Percentiles rank a stretch among this genome's conserved stretches.
Evolutionary conservation across 371 early-diverging fungal species (phyloP).

Genomic region (Mucor sp.): DNA sequence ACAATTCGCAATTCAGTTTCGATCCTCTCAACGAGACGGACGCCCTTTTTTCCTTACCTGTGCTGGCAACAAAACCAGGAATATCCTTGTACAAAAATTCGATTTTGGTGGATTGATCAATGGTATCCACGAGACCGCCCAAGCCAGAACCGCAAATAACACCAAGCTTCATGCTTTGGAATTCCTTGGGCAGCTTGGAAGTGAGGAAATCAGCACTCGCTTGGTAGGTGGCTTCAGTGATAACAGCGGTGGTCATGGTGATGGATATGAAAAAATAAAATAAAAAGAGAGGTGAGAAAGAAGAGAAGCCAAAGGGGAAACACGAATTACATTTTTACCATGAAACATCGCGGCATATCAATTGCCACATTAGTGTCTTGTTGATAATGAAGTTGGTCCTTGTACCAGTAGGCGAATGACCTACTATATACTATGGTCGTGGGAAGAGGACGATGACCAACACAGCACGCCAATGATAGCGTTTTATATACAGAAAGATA

Average conservation of each 20-base stretch:
- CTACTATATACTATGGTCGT: neutral
- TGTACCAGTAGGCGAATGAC: neutral
- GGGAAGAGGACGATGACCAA: neutral
- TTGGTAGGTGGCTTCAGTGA: slow-evolving; percentile 35
- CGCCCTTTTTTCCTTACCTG: slow-evolving; percentile 56
- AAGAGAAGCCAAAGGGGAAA: neutral
- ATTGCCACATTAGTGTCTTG: neutral
- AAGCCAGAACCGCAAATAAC: slow-evolving; percentile 94
- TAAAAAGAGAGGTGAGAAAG: slow-evolving; percentile 4
- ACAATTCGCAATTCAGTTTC: neutral
- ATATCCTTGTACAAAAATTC: slow-evolving; percentile 82
- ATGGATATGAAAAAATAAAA: slow-evolving; percentile 2
- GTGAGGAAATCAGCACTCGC: slow-evolving; percentile 27
- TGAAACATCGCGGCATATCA: neutral
- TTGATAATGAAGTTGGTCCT: neutral
- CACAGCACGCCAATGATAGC: neutral
- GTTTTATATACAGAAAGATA: neutral
- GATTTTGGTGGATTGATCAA: slow-evolving; percentile 60
- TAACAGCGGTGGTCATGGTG: slow-evolving; percentile 10
- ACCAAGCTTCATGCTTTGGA: slow-evolving; percentile 62
- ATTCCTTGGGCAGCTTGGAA: slow-evolving; percentile 33
- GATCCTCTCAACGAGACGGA: neutral
- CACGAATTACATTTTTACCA: neutral
- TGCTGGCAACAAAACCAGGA: slow-evolving; percentile 85
- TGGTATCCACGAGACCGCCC: slow-evolving; percentile 80